These are phyloP conservation scores for Nicotiana undulata DNA, from an alignment of 257 asterid species.

Conservation along the genomic window DNA sequence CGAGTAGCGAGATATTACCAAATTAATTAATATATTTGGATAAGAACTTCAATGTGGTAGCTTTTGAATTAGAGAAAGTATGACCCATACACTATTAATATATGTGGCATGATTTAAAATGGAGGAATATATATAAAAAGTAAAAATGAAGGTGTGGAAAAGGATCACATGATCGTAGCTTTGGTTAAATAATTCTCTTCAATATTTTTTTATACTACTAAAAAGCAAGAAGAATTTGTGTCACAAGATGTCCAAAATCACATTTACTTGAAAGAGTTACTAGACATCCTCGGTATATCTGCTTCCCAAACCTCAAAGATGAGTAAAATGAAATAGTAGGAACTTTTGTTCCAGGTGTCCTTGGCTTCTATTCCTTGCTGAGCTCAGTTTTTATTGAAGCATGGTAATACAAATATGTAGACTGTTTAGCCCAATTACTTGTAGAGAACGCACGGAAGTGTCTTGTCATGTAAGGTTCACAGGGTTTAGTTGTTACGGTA, in stretches of 20 bases:
- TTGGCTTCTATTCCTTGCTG: neutral
- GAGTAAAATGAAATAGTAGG: neutral
- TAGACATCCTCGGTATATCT: neutral
- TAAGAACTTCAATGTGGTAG: too few relatives aligned
- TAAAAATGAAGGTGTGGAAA: too few relatives aligned
- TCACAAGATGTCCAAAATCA: neutral
- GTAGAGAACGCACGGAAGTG: neutral
- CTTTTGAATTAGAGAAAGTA: too few relatives aligned
- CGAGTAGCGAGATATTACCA: too few relatives aligned
- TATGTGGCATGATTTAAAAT: too few relatives aligned
- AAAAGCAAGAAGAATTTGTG: neutral
- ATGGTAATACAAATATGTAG: neutral
- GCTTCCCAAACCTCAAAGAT: neutral
- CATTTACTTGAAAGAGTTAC: neutral
- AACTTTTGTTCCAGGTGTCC: neutral
- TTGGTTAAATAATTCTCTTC: too few relatives aligned
- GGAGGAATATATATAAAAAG: too few relatives aligned
- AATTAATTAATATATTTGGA: too few relatives aligned
- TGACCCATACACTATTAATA: too few relatives aligned
- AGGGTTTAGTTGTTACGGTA: neutral
- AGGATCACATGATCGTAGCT: too few relatives aligned
- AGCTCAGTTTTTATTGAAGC: neutral
- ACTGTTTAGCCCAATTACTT: neutral
- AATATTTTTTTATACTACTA: too few relatives aligned
- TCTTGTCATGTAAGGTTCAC: neutral